phyloP scores from a whole-genome alignment of 1,139 yeast species.

The Trichomonascaceae sp. region DNA sequence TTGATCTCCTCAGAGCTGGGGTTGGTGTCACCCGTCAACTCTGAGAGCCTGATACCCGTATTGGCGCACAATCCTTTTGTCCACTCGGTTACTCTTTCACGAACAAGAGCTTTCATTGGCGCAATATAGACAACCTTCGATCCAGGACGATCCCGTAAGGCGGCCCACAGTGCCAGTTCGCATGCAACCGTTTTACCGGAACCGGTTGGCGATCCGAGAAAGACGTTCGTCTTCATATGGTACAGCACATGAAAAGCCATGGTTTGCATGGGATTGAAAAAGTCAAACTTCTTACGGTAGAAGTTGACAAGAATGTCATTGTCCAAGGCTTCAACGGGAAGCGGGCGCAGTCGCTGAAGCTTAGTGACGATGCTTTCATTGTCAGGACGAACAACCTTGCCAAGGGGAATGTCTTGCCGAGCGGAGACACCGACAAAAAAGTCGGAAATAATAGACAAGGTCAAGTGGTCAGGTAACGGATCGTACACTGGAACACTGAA shows the following conservation, averaged over 20 bases:
- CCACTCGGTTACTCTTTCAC: constrained; percentile 98
- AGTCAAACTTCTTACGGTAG: constrained; percentile 54
- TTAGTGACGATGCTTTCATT: constrained; percentile 80
- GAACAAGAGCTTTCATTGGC: constrained; percentile 96
- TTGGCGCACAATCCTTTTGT: constrained; percentile 47
- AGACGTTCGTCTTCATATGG: constrained; percentile 63
- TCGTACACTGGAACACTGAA: constrained; percentile 84
- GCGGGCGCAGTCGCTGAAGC: constrained; percentile 65
- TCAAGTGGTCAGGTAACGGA: constrained; percentile 79
- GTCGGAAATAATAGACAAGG: constrained; percentile 69
- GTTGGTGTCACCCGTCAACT: constrained; percentile 90
- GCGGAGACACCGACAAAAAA: constrained; percentile 83
- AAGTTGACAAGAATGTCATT: constrained; percentile 53
- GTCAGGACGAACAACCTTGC: constrained; percentile 57
- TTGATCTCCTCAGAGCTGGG: constrained; percentile 83
- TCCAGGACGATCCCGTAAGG: constrained; percentile 65
- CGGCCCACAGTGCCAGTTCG: constrained; percentile 95
- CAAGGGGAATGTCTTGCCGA: constrained; percentile 37
- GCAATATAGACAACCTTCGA: constrained; percentile 91
- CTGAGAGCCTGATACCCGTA: constrained; percentile 46
- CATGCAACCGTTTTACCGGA: constrained; percentile 98
- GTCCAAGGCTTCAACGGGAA: constrained; percentile 73
- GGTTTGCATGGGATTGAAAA: constrained; percentile 97
- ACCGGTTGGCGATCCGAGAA: constrained; percentile 97
- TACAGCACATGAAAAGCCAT: constrained; percentile 89